Base-by-base conservation (phyloP, 805 yeast genomes). In the Lachancea dasiensis region DNA sequence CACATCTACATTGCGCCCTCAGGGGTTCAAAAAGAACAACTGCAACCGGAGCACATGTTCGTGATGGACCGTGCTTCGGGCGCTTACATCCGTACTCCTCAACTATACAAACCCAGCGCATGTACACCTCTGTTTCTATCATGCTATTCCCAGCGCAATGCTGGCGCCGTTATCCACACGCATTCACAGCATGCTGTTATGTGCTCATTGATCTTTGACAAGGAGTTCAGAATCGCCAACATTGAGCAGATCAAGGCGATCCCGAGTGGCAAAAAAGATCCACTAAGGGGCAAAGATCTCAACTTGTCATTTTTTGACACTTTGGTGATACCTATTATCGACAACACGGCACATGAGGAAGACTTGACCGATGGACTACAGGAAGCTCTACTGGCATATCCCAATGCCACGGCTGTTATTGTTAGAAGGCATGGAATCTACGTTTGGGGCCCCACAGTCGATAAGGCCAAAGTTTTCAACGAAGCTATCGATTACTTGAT, bases 101-200 rank as follows among this genome's bases (percentile, higher is more conserved):
- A 67, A 31, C 60, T 63, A 9, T 79, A 72, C 60, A 87, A 86
- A 57, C 95, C 95, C n/a, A 81, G 92, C 20, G 95, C 95, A 0
- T 89, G 97, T 55, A 86, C 95, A 0, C 96, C 97, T 8, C 63
- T 89, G 36, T 89, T 90, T 63, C 56, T 82, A 65, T 77, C 87
- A 27, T 75, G 86, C 46, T 79, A 80, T 61, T 68, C 66, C 17
- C 55, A 73, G 58, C 69, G 90, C 47, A 70, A 73, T 40, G 92
- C 94, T 1, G 95, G 94, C 6, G 95, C 96, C 2, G 85, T 95
- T 58, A 87, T 89, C 42, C 97, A 89, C 60, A 89, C 97, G 0
- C 97, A 89, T 58, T 87, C 96, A 0, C 90, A 81, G 52, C 75
- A 75, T 40, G 95, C 97, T 0, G 95, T 89, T 1, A 68, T 89